Evolutionary conservation across 805 yeast genomes (phyloP), one percentile per base, ranked within the genome.

Genomic region (Kregervanrija fluxuum): DNA sequence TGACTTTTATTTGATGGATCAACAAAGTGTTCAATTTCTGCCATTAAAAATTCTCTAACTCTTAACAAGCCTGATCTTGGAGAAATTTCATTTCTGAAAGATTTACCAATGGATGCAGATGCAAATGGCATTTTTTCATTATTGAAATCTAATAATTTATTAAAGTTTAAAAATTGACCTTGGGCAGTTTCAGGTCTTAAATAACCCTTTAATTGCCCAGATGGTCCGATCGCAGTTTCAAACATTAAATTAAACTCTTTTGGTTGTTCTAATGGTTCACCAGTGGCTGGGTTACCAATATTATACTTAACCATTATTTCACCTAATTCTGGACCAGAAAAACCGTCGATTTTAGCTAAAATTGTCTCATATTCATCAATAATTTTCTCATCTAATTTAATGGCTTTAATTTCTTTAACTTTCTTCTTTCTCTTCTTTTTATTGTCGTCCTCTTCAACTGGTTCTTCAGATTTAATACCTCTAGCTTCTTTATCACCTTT

Each of bases 141-240:
- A 79, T 93, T 93, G 75, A 81, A 86, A 61, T 93, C 99, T 58
- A 88, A 78, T 60, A 93, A 75, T 69, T 91, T 95, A 73, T 80
- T 79, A 71, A 93, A 93, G 76, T 93, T 93, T 63, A 93, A 75
- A 67, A 93, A 93, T 72, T 93, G 99, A 61, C 99, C 99, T 75
- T 93, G 99, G 22, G 99, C 99, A 52, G 99, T 93, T 73, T 93
- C 99, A 49, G 99, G 99, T 69, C 99, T 82, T 62, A 93, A 70
- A 70, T 78, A 93, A 54, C 99, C 99, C 73, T 86, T 90, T 65
- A 90, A 71, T 64, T 83, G 88, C 60, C 99, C 99, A 43, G 97
- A 86, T 49, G 99, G 99, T 44, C 99, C 99, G 65, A 93, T 95
- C 46, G 96, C 96, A 48, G 99, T 93, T 70, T 91, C 98, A 64